These are phyloP conservation scores for Vigna unguiculata DNA, from an alignment of 306 rosid genomes.

Conservation along the genomic window DNA sequence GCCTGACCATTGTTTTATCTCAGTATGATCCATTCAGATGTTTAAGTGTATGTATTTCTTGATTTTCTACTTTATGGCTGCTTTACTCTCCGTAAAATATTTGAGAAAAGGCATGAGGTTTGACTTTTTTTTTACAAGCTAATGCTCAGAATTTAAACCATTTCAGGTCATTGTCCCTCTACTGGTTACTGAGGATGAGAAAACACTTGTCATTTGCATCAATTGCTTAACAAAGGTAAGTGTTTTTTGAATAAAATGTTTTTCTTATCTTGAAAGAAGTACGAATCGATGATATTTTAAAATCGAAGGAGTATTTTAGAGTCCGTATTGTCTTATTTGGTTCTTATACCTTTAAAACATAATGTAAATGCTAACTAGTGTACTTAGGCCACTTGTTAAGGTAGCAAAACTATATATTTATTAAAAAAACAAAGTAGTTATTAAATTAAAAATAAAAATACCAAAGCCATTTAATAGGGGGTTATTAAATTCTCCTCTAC, in stretches of 20 bases:
- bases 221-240: constrained; percentile 95
- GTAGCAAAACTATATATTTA: background rate
- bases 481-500: background rate
- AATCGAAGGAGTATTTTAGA: constrained; percentile 1
- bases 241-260: constrained; percentile 28
- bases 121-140: constrained; percentile 23
- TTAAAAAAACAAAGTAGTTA: background rate
- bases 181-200: constrained; percentile 95
- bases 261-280: constrained; percentile 20
- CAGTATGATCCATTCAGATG: constrained; percentile 97
- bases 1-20: constrained; percentile 82
- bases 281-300: constrained; percentile 28
- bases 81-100: constrained; percentile 22
- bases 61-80: constrained; percentile 5
- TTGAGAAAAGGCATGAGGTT: constrained; percentile 14
- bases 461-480: background rate
- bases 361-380: background rate
- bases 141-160: constrained; percentile 41
- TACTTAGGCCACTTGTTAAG: background rate
- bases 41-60: constrained; percentile 73
- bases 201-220: constrained; percentile 91
- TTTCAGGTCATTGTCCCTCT: constrained; percentile 90
- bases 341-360: constrained; percentile 1
- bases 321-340: constrained; percentile 22
- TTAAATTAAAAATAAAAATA: background rate